A percentile compares a stretch with the other conserved stretches of the same genome.
phyloP scores from a whole-genome alignment of 192 early-diverging fungal species.

The Gamsiella multidivaricata region DNA sequence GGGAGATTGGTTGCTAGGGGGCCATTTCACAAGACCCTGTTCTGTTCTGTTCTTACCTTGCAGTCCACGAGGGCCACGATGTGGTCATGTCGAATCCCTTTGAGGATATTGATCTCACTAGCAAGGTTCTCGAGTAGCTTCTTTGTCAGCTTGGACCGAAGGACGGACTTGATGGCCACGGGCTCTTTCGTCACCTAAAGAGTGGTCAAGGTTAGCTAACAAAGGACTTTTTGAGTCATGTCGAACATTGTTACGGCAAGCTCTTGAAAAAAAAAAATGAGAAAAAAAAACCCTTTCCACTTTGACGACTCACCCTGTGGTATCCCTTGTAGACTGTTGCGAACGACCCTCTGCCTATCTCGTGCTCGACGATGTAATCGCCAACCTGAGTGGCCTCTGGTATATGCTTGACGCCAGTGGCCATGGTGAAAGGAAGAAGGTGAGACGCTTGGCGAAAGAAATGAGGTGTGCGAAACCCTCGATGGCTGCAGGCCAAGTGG shows the following conservation, averaged over 20 bases:
- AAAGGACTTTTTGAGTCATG: no score
- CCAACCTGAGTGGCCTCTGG: conserved; percentile 65
- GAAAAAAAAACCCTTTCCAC: background rate
- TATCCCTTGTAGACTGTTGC: conserved; percentile 90
- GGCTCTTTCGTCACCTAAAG: conserved; percentile 64
- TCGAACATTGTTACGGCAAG: background rate
- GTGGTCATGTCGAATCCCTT: conserved; percentile 82
- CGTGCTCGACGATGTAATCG: conserved; percentile 79
- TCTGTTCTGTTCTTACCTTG: conserved; percentile 69
- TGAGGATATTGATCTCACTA: conserved; percentile 94
- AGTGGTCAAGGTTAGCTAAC: no score
- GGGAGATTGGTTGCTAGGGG: background rate
- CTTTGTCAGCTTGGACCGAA: conserved; percentile 87
- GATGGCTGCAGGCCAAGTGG: no score
- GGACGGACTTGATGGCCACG: conserved; percentile 95
- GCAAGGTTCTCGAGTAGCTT: conserved; percentile 94
- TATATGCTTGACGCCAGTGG: conserved; percentile 16
- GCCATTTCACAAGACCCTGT: background rate
- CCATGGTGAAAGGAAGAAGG: conserved; percentile 24
- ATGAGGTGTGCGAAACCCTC: no score
- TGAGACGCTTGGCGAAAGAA: conserved; percentile 1
- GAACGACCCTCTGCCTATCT: conserved; percentile 96
- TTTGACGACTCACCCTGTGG: conserved; percentile 67
- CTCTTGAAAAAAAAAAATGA: background rate
- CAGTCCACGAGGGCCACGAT: conserved; percentile 93